Base-by-base conservation (phyloP, 306 rosid genomes). In the Pterocarpus macrocarpus region DNA sequence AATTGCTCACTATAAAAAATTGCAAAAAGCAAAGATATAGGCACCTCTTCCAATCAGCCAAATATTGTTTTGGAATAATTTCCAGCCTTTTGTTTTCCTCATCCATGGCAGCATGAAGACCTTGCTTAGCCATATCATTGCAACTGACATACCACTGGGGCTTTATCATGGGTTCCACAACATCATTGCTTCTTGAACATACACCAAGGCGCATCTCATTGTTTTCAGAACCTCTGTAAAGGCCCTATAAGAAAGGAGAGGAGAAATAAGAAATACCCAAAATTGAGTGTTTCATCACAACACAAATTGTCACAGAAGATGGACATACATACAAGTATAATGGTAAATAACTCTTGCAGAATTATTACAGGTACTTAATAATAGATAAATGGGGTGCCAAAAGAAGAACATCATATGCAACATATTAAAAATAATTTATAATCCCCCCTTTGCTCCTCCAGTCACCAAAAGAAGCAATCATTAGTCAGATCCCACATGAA, bases 161-260 rank as follows among this genome's bases (percentile, higher is more conserved):
- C 85, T 91, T 95, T 86, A 95, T 91, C 91, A 95, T 69, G 69
- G 99, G 98, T 86, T 95, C 98, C 71, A 95, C 87, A 77, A 93
- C 98, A 86, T 91, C 99, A 85, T 91, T 89, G 85, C 86, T 95
- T 89, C 99, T 91, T 80, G 97, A 93, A 89, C 98, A 93, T 12
- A 89, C 76, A 49, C 98, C 98, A 75, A 95, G 97, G 66, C 96
- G 93, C 99, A 95, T 95, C 80, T 93, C 99, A 82, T 95, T 95
- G 82, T 83, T 86, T 80, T 89, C 91, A 69, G 92, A 93, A 80
- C 94, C 98, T 87, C 88, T 89, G 79, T 89, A 90, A 71, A 95
- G 96, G 47, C 94, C 96, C 99, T 91, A 80, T 67, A 82, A 11
- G 67, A 49, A 84, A 75, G 75, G 53, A 85, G 64, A 80, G 58